Percentiles rank a stretch among this genome's conserved stretches.
Conservation (phyloP, 1,284 basidiomycete genomes). For the Lentinus polychrous region DNA sequence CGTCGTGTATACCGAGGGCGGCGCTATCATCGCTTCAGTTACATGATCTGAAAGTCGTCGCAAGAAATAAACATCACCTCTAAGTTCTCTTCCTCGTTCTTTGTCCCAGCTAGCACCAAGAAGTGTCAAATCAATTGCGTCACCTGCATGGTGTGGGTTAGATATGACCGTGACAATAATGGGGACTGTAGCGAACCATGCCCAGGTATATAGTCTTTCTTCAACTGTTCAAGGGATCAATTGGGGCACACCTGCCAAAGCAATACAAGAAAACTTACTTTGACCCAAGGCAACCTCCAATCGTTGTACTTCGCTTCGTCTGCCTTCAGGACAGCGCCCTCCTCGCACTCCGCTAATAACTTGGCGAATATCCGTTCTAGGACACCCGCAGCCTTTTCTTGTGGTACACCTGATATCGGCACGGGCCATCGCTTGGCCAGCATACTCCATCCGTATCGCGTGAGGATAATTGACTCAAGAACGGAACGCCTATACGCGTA, state of each 20-base stretch:
- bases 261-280: constrained; percentile 40
- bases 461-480: constrained; percentile 46
- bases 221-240: constrained; percentile 27
- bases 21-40: constrained; percentile 36
- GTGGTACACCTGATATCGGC: constrained; percentile 12
- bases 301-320: constrained; percentile 62
- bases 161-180: neutral
- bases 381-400: constrained; percentile 11
- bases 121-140: constrained; percentile 71
- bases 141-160: constrained; percentile 21
- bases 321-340: constrained; percentile 76
- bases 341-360: constrained; percentile 43
- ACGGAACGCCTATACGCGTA: constrained; percentile 54
- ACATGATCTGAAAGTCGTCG: neutral
- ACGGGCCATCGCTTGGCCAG: constrained; percentile 49
- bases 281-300: constrained; percentile 63
- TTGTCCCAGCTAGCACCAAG: constrained; percentile 77
- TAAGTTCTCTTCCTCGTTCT: constrained; percentile 65
- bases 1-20: constrained; percentile 67
- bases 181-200: constrained; percentile 39
- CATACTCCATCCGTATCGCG: constrained; percentile 45
- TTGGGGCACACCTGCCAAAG: neutral
- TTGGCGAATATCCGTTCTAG: constrained; percentile 37
- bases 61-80: constrained; percentile 39
- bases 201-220: constrained; percentile 79